Percentiles rank a stretch among this genome's conserved stretches.
Conservation (phyloP, 176 grass and related monocot genomes). For the Cenchrus purpureus region DNA sequence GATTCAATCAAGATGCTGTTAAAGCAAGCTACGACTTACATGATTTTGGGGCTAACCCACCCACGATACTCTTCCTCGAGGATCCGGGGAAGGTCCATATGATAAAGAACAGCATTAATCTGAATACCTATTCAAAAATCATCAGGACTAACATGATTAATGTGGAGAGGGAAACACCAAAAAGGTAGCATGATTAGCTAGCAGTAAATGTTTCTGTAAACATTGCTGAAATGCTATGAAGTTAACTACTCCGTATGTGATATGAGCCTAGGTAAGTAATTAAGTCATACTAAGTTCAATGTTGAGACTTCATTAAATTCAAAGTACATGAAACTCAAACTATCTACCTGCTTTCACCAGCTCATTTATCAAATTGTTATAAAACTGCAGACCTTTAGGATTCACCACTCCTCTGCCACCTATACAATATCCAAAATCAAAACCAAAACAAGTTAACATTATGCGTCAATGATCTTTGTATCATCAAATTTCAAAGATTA, state of each 20-base stretch:
- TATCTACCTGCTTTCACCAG: slow-evolving; percentile 51
- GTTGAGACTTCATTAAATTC: background rate
- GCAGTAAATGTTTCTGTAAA: background rate
- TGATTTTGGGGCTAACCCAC: slow-evolving; percentile 63
- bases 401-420: slow-evolving; percentile 63
- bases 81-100: slow-evolving; percentile 62
- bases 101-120: slow-evolving; percentile 47
- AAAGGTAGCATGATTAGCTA: background rate
- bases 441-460: background rate
- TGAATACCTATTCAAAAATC: slow-evolving; percentile 53
- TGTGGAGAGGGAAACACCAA: background rate
- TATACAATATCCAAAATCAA: slow-evolving; percentile 9
- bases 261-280: background rate
- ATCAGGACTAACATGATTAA: background rate
- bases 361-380: slow-evolving; percentile 57
- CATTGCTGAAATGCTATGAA: background rate
- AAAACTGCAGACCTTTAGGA: slow-evolving; percentile 63
- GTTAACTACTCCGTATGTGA: background rate
- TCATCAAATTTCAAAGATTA: background rate
- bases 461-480: background rate
- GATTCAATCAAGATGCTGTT: background rate
- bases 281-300: background rate
- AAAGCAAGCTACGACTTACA: slow-evolving; percentile 29
- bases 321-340: background rate
- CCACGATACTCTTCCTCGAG: slow-evolving; percentile 74